Percentiles rank a stretch among this genome's conserved stretches.
phyloP scores from a whole-genome alignment of 2,329 filamentous ascomycete genomes.

The Cytospora chrysosperma region DNA sequence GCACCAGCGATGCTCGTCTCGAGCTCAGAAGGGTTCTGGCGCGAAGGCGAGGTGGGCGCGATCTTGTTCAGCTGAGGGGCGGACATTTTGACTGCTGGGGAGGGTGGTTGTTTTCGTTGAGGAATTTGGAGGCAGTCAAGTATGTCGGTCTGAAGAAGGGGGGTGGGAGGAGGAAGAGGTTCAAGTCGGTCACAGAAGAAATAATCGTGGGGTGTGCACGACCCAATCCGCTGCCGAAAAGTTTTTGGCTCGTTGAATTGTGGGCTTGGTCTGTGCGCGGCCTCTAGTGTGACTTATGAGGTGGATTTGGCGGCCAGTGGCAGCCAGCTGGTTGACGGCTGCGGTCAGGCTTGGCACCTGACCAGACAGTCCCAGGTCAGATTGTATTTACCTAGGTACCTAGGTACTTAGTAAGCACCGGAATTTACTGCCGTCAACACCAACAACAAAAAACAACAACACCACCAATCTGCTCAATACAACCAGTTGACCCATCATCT shows the following conservation, averaged over 20 bases:
- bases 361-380: no score
- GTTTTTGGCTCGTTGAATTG: constrained; percentile 20
- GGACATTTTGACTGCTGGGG: constrained; percentile 56
- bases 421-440: not conserved
- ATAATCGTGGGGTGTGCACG: constrained; percentile 3
- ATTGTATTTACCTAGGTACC: no score
- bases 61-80: constrained; percentile 92
- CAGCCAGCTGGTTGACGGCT: constrained; percentile 4
- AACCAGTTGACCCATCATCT: not conserved
- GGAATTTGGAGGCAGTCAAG: constrained; percentile 23
- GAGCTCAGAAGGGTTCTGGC: constrained; percentile 94
- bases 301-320: not conserved
- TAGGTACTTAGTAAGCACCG: no score
- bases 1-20: constrained; percentile 96
- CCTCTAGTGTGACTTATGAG: not conserved
- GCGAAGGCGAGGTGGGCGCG: constrained; percentile 92
- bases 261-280: constrained; percentile 7
- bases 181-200: not conserved
- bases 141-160: constrained; percentile 23
- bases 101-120: constrained; percentile 27
- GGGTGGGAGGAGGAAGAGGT: constrained; percentile 14
- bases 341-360: not conserved
- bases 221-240: not conserved
- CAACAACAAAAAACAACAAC: no score
- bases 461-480: no score